Evolutionary conservation across 1,284 basidiomycete genomes (phyloP).

Genomic region (Coriolopsis trogii): DNA sequence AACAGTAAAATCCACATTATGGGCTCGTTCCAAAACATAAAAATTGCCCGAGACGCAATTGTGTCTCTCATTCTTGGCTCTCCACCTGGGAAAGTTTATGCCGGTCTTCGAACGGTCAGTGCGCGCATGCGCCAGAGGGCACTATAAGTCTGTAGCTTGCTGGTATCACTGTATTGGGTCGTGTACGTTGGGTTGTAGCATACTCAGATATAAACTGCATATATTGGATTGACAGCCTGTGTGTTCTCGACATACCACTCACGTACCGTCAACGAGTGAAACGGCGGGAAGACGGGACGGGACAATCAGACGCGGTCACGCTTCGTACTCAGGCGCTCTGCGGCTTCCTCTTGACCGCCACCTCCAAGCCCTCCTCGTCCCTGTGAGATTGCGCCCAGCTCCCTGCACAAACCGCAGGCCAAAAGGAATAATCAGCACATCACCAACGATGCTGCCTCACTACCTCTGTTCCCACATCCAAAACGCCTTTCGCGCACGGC

Average conservation of each 20-base stretch:
- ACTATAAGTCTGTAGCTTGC: constrained; percentile 40
- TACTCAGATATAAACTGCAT: too few relatives aligned
- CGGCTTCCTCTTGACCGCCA: not conserved
- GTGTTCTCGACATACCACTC: constrained; percentile 4
- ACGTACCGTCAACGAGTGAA: not conserved
- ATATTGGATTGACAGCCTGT: too few relatives aligned
- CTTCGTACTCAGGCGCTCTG: not conserved
- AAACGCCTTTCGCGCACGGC: constrained; percentile 89
- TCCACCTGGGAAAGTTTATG: constrained; percentile 96
- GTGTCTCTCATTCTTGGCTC: constrained; percentile 95
- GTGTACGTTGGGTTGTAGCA: constrained; percentile 7
- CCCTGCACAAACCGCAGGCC: not conserved
- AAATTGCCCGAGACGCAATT: constrained; percentile 94
- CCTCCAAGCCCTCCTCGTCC: not conserved
- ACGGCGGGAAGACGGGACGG: not conserved
- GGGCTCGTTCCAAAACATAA: constrained; percentile 96
- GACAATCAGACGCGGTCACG: not conserved
- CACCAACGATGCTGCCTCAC: constrained; percentile 66
- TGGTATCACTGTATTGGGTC: constrained; percentile 4
- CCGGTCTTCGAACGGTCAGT: constrained; percentile 87
- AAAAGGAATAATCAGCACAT: not conserved
- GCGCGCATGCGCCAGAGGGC: constrained; percentile 92
- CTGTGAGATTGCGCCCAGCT: not conserved
- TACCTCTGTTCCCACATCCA: constrained; percentile 87
- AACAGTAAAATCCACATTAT: constrained; percentile 90